Conservation (phyloP, 2,329 filamentous ascomycete species). For the Fusarium metavorans region DNA sequence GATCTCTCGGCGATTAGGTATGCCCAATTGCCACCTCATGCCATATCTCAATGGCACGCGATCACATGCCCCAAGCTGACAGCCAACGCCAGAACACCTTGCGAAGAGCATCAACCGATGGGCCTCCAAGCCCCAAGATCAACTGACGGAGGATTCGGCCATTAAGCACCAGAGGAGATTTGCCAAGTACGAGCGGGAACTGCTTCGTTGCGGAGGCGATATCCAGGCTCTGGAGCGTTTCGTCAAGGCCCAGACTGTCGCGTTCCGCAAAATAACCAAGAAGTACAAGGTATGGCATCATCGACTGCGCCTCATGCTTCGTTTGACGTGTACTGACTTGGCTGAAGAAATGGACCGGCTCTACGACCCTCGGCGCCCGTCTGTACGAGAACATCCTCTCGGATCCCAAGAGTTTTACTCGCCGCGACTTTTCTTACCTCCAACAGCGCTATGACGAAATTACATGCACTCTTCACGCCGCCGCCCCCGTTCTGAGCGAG, state of each 20-base stretch:
- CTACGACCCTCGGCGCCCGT: conserved; percentile 70
- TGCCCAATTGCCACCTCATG: conserved; percentile 39
- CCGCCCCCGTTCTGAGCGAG: conserved; percentile 55
- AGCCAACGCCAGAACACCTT: conserved; percentile 57
- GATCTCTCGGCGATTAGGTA: conserved; percentile 77
- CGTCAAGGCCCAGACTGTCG: conserved; percentile 77
- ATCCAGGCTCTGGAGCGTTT: conserved; percentile 78
- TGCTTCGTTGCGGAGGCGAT: conserved; percentile 75
- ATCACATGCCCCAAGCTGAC: conserved; percentile 41
- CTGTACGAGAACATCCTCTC: conserved; percentile 76
- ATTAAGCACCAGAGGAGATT: conserved; percentile 64
- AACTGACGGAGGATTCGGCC: conserved; percentile 48
- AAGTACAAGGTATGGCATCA: conserved; percentile 72
- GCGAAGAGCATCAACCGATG: conserved; percentile 61
- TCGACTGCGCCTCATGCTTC: background rate
- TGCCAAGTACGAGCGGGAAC: conserved; percentile 64
- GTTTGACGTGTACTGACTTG: conserved; percentile 11
- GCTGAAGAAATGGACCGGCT: conserved; percentile 82
- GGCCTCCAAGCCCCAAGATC: conserved; percentile 51
- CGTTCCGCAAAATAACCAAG: conserved; percentile 85
- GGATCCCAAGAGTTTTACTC: conserved; percentile 78
- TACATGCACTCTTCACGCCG: conserved; percentile 59
- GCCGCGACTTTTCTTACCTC: conserved; percentile 70
- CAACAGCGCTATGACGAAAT: conserved; percentile 64
- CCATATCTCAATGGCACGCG: conserved; percentile 22